Percentiles rank a stretch among this genome's conserved stretches.
phyloP scores from a whole-genome alignment of 164 flowering plant species.

The Vitis rotundifolia region DNA sequence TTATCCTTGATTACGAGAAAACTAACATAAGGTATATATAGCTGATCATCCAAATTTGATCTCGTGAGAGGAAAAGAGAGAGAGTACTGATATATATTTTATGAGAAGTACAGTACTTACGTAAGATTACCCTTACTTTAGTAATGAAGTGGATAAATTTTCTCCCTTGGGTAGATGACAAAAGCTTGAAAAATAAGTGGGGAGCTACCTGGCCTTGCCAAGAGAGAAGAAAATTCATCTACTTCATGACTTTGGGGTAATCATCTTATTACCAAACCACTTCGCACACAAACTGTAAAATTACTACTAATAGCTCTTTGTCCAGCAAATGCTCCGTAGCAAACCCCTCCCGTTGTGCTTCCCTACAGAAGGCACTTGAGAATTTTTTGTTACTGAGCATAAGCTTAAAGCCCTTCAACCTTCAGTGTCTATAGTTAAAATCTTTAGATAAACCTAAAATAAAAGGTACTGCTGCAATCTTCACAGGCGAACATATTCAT shows the following conservation, averaged over 20 bases:
- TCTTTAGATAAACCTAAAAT: no score
- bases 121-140: constrained; percentile 22
- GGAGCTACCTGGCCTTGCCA: background rate
- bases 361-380: constrained; percentile 24
- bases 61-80: constrained; percentile 9
- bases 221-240: constrained; percentile 57
- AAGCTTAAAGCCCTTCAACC: constrained; percentile 22
- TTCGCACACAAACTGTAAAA: constrained; percentile 2
- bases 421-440: background rate
- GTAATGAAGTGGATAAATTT: constrained; percentile 71
- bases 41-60: background rate
- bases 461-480: no score
- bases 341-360: constrained; percentile 51
- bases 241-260: constrained; percentile 47
- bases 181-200: background rate
- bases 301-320: constrained; percentile 22
- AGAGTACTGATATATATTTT: background rate
- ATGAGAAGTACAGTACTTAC: constrained; percentile 4
- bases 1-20: constrained; percentile 2
- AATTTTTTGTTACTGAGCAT: constrained; percentile 77
- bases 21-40: no score
- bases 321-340: constrained; percentile 54
- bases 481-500: constrained; percentile 26
- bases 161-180: constrained; percentile 29
- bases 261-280: constrained; percentile 13